These are phyloP conservation scores for Fomitopsis palustris DNA, from an alignment of 1,284 basidiomycete genomes.

Conservation along the genomic window DNA sequence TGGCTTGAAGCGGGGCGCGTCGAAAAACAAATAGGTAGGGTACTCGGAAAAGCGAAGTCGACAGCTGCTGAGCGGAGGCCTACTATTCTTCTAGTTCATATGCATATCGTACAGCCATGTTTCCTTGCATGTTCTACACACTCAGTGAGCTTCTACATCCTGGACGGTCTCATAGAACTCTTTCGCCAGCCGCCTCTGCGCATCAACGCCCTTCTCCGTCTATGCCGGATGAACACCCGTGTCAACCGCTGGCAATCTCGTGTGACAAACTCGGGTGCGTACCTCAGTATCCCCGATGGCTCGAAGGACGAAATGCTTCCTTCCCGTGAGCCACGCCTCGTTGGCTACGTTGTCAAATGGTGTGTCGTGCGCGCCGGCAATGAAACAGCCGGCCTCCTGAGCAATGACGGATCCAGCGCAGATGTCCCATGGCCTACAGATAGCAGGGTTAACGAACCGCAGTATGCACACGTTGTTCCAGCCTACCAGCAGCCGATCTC, in stretches of 20 bases:
- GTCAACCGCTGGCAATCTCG: neutral
- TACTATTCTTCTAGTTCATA: neutral
- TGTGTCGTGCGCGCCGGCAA: conserved; percentile 63
- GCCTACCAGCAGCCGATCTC: conserved; percentile 84
- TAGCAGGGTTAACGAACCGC: neutral
- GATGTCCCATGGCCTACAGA: conserved; percentile 80
- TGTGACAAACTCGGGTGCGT: conserved; percentile 17
- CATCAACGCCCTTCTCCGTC: conserved; percentile 63
- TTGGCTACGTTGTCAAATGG: conserved; percentile 51
- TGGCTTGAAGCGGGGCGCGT: no score
- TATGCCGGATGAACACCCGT: conserved; percentile 21
- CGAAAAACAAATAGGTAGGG: no score
- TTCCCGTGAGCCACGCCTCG: conserved; percentile 72
- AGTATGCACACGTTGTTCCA: conserved; percentile 6
- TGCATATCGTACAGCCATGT: neutral
- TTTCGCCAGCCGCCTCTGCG: conserved; percentile 76
- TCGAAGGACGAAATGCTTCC: conserved; percentile 85
- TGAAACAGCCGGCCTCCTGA: conserved; percentile 82
- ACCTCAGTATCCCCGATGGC: conserved; percentile 60
- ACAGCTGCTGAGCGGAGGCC: no score
- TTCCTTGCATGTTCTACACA: neutral
- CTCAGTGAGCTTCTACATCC: conserved; percentile 50
- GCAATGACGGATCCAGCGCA: conserved; percentile 93
- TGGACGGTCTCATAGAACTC: conserved; percentile 85
- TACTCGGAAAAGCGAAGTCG: no score